A percentile compares a stretch with the other conserved stretches of the same genome.
Evolutionary conservation across 495 filamentous ascomycete species (phyloP).

Genomic region (Trichoderma virens): DNA sequence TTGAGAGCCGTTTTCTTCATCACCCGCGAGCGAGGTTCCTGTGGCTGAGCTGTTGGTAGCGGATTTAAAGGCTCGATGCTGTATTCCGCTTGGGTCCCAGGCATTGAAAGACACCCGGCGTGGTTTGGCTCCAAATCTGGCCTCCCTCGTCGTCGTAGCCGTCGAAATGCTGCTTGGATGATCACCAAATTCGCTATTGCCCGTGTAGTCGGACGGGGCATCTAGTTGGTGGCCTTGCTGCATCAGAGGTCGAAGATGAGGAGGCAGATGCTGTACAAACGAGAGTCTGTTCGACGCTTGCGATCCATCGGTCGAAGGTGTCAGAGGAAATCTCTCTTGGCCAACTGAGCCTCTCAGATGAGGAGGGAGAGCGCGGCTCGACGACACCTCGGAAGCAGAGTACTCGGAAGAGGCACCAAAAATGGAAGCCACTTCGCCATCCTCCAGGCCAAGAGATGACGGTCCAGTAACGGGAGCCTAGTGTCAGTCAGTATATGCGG

Average conservation of each 20-base stretch:
- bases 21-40: not conserved
- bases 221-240: not conserved
- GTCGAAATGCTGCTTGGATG: conserved; percentile 9
- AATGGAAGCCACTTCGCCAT: not conserved
- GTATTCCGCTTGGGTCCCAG: not conserved
- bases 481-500: not conserved
- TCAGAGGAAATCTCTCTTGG: not conserved
- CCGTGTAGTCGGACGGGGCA: too few species aligned
- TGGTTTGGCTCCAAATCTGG: not conserved
- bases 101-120: conserved; percentile 1
- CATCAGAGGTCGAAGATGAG: not conserved
- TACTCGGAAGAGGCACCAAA: not conserved
- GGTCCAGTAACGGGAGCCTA: conserved; percentile 7
- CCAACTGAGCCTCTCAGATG: not conserved
- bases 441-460: not conserved
- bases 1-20: not conserved
- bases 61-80: not conserved
- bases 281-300: not conserved
- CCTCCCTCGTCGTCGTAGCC: conserved; percentile 4
- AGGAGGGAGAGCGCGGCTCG: not conserved
- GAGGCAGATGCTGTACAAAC: not conserved
- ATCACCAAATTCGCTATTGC: not conserved
- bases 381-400: not conserved
- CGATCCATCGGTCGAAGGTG: not conserved
- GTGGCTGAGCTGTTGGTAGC: not conserved